Conservation (phyloP, 208 protist species). For the Trypanosoma brucei region DNA sequence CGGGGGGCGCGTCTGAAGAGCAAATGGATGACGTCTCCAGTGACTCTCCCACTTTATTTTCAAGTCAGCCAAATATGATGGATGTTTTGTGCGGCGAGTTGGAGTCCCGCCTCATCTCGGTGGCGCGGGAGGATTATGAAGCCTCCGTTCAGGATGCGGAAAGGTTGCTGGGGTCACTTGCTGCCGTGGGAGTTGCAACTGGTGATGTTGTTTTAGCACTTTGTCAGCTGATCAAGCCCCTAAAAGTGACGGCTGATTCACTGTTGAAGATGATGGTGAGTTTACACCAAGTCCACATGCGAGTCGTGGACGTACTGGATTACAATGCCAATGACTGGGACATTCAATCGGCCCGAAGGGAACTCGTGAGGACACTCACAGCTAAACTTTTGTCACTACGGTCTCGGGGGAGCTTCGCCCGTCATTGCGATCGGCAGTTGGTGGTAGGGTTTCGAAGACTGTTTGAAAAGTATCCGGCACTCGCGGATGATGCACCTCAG, state of each 20-base stretch:
- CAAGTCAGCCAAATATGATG: constrained; percentile 73
- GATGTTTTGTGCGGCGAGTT: constrained; percentile 68
- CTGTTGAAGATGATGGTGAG: constrained; percentile 13
- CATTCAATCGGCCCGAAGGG: constrained; percentile 8
- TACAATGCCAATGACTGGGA: constrained; percentile 24
- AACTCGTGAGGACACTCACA: constrained; percentile 16
- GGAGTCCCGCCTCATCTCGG: constrained; percentile 35
- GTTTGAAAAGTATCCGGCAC: constrained; percentile 48
- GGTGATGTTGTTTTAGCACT: constrained; percentile 12
- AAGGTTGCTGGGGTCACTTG: constrained; percentile 15
- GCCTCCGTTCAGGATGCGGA: constrained; percentile 18
- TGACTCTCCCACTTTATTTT: constrained; percentile 19
- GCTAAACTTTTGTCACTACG: constrained; percentile 8
- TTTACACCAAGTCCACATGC: constrained; percentile 19
- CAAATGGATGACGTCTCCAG: constrained; percentile 5
- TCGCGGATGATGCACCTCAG: constrained; percentile 29
- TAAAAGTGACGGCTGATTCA: constrained; percentile 3
- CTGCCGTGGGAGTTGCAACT: constrained; percentile 21
- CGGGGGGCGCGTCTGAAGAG: constrained; percentile 5
- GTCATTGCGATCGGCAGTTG: constrained; percentile 32
- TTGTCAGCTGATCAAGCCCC: constrained; percentile 2
- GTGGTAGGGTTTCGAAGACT: constrained; percentile 52
- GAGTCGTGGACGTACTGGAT: constrained; percentile 58
- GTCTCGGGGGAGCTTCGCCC: constrained; percentile 1
- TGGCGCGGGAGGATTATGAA: constrained; percentile 8